Evolutionary conservation across 176 grass and related monocot species (phyloP).

Genomic region (Guadua angustifolia): DNA sequence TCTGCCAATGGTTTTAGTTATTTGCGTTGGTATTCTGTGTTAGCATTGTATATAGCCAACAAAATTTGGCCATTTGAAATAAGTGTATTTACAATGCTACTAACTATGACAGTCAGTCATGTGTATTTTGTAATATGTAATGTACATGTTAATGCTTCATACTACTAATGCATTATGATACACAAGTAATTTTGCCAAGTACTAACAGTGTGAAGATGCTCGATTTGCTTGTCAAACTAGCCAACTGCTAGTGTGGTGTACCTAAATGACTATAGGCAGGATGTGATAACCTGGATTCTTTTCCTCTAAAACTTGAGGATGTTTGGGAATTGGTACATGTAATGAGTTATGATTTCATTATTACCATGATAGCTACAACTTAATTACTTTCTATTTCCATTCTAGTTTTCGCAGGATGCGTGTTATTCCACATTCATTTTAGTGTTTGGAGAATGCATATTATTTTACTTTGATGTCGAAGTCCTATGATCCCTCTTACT

Average conservation of each 20-base stretch:
- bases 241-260: constrained; percentile 8
- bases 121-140: not conserved
- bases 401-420: not conserved
- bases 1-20: not conserved
- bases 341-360: not conserved
- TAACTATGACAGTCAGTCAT: not conserved
- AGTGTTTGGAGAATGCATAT: not conserved
- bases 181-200: not conserved
- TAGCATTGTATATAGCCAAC: not conserved
- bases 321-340: not conserved
- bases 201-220: too few species aligned
- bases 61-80: not conserved
- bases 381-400: not conserved
- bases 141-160: not conserved
- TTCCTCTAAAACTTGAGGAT: not conserved
- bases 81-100: not conserved
- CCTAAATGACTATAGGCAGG: not conserved
- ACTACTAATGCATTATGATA: not conserved
- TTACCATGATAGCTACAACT: not conserved
- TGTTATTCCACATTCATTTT: not conserved
- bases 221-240: constrained; percentile 43
- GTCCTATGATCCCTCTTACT: not conserved
- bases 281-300: not conserved
- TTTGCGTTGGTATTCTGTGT: not conserved
- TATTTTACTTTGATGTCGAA: not conserved